Conservation (phyloP, 352 stramenopile species). For the Phytophthora fragariaefolia region DNA sequence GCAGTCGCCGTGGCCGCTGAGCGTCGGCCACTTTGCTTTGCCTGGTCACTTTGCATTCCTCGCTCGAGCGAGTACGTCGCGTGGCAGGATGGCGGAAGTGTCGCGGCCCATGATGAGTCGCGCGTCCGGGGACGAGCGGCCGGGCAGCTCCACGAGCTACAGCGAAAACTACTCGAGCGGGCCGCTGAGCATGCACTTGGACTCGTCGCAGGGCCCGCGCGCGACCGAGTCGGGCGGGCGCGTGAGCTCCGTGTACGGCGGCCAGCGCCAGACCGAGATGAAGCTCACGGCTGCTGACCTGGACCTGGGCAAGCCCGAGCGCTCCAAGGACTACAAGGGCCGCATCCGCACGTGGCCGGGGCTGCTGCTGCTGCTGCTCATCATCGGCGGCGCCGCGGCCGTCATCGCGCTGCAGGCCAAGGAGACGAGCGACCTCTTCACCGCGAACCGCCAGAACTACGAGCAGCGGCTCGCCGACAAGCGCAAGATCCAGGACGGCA, state of each 20-base stretch:
- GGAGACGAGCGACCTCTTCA: slow-evolving; percentile 37
- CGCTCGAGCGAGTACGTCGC: background rate
- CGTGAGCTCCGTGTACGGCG: slow-evolving; percentile 16
- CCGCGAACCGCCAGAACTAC: slow-evolving; percentile 24
- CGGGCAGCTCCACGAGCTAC: slow-evolving; percentile 3
- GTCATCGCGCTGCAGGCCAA: slow-evolving; percentile 52
- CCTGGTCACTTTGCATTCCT: slow-evolving; percentile 25
- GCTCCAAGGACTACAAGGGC: slow-evolving; percentile 73
- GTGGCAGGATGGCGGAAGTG: slow-evolving; percentile 25
- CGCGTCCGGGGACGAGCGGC: slow-evolving; percentile 2
- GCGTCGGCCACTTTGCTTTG: too few species aligned
- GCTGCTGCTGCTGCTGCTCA: slow-evolving; percentile 51
- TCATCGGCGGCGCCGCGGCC: slow-evolving; percentile 42
- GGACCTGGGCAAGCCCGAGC: slow-evolving; percentile 45
- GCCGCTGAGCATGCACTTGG: slow-evolving; percentile 28
- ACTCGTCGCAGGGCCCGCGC: slow-evolving; percentile 27
- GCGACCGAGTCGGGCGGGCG: slow-evolving; percentile 36
- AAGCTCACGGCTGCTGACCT: slow-evolving; percentile 56
- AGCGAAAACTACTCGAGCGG: slow-evolving; percentile 31
- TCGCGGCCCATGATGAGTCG: slow-evolving; percentile 8
- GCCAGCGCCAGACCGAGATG: slow-evolving; percentile 58
- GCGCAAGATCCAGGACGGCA: slow-evolving; percentile 54
- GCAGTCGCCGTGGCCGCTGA: background rate
- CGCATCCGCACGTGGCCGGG: slow-evolving; percentile 68
- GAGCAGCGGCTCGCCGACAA: slow-evolving; percentile 34